Evolutionary conservation across 225 moss, liverwort and hornwort genomes (phyloP), one percentile per base, ranked within the genome.

Genomic region (Rhytidiadelphus loreus): DNA sequence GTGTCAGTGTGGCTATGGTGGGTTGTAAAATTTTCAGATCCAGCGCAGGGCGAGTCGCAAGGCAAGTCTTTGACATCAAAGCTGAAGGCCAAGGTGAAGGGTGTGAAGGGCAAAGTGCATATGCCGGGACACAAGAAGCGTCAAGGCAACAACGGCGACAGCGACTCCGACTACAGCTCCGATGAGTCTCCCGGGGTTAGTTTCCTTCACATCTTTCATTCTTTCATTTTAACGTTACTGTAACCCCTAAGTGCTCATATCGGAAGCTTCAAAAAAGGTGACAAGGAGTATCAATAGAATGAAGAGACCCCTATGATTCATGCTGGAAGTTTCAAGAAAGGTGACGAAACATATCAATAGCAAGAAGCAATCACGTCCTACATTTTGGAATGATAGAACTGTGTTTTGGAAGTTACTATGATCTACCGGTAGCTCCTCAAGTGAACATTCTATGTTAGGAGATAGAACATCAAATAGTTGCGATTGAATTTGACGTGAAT

Each of bases 11-110:
- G 79, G 25, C 24, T 56, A 46, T 18, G 60, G 85, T 81, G 79
- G 72, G 75, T 59, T 75, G 76, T 59, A 52, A 37, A 41, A 17
- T 59, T 46, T 29, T 25, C 83, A 93, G 93, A 93, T 35, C 89
- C 91, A 41, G 41, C 83, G 16, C 93, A 93, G 69, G 93, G 93
- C 57, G 81, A 88, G 35, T 60, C 79, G 35, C 89, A 88, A 33
- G 93, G 93, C 62, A 94, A 70, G 88, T 93, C 93, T 18, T 46
- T 94, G 43, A 89, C 90, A 20, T 91, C 89, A 15, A 94, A 90
- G 88, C 23, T 94, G 88, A 94, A 93, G 85, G 88, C 90, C 53
- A 94, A 94, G 87, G 92, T 94, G 86, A 94, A 83, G 88, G 91
- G 89, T 15, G 86, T 93, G 68, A 94, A 92, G 88, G 76, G 80